These are phyloP conservation scores for Rhodotorula sp. DNA, from an alignment of 1,284 basidiomycete genomes.

Conservation along the genomic window DNA sequence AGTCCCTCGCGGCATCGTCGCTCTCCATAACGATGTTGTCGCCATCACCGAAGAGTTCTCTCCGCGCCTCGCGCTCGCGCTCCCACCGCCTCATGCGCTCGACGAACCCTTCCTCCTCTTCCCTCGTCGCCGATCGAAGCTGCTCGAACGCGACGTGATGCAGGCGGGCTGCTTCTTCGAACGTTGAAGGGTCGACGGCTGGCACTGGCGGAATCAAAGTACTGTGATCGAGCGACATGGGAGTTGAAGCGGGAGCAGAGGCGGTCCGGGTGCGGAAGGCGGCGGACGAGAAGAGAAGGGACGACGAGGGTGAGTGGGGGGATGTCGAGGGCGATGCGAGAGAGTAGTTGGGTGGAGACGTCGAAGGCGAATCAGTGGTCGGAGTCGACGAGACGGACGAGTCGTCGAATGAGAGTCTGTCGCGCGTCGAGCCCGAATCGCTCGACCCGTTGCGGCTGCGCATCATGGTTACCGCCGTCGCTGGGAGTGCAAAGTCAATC, in stretches of 20 bases:
- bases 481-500: conserved; percentile 24
- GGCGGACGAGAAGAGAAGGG: not conserved
- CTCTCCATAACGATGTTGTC: not conserved
- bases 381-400: conserved; percentile 14
- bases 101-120: conserved; percentile 25
- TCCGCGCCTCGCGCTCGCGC: not conserved
- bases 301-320: not conserved
- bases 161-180: conserved; percentile 16
- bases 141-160: conserved; percentile 32
- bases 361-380: no score
- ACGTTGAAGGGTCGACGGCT: not conserved
- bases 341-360: conserved; percentile 2
- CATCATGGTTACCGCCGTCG: not conserved
- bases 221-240: no score
- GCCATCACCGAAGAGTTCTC: not conserved
- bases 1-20: not conserved
- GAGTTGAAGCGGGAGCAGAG: no score
- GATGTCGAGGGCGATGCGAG: conserved; percentile 8
- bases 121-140: conserved; percentile 19
- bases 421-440: conserved; percentile 12
- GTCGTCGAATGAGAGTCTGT: conserved; percentile 15
- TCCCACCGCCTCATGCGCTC: conserved; percentile 35
- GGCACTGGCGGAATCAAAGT: not conserved
- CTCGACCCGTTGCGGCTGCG: conserved; percentile 4
- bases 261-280: not conserved